Evolutionary conservation across 768 basidiomycete genomes (phyloP).

Genomic region (Xerocomus potaroensis): DNA sequence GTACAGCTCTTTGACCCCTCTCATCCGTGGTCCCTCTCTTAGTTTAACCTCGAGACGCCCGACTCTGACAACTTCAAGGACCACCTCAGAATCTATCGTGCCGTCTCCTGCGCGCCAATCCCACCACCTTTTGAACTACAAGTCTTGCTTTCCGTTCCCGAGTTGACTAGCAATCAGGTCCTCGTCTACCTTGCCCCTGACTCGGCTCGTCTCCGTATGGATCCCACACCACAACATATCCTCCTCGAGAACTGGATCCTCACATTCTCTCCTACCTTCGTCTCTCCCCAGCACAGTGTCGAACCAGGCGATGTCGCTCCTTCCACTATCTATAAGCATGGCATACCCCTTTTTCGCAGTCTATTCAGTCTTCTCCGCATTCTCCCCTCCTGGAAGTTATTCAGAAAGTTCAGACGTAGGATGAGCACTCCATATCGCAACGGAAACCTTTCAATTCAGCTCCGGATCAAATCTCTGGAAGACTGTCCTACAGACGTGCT

Average conservation of each 20-base stretch:
- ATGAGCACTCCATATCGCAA: conserved; percentile 34
- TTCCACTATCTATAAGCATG: conserved; percentile 80
- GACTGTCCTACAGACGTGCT: conserved; percentile 27
- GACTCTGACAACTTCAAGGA: conserved; percentile 67
- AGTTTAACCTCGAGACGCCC: conserved; percentile 83
- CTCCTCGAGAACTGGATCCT: conserved; percentile 72
- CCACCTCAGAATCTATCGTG: conserved; percentile 54
- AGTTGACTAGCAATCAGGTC: conserved; percentile 63
- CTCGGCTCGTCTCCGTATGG: conserved; percentile 57
- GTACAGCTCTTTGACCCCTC: background rate
- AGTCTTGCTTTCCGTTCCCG: conserved; percentile 67
- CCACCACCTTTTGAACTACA: conserved; percentile 58
- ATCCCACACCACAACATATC: conserved; percentile 64
- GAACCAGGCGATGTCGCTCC: conserved; percentile 51
- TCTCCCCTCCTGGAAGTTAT: conserved; percentile 73
- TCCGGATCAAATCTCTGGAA: conserved; percentile 40
- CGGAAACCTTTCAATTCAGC: conserved; percentile 45
- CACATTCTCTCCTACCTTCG: conserved; percentile 35
- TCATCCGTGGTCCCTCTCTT: background rate
- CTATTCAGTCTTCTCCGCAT: conserved; percentile 64
- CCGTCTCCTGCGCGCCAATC: conserved; percentile 35
- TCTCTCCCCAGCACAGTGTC: conserved; percentile 16
- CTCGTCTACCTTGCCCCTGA: conserved; percentile 63
- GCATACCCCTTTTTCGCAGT: conserved; percentile 77
- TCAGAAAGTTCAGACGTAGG: conserved; percentile 52